Evolutionary conservation across 257 asterid species (phyloP).

Genomic region (Paraleonurus japonicus): DNA sequence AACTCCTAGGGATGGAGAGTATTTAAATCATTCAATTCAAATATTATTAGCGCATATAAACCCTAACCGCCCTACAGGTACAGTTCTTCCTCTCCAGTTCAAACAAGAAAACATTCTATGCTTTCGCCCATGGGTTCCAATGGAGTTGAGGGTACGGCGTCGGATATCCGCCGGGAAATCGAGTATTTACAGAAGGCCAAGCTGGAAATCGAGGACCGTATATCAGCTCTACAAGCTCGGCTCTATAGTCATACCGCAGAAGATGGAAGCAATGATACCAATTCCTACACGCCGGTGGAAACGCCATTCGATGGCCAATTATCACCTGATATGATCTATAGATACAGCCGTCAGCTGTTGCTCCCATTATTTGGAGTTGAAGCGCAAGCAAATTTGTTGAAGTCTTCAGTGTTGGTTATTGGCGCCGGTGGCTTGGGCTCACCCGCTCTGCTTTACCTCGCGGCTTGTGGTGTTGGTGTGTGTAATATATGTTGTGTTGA

Average conservation of each 20-base stretch:
- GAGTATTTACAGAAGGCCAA: slow-evolving; percentile 42
- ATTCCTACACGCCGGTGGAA: slow-evolving; percentile 19
- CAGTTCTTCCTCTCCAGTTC: background rate
- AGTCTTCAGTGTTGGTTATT: slow-evolving; percentile 78
- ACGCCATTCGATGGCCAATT: slow-evolving; percentile 30
- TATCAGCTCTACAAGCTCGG: slow-evolving; percentile 61
- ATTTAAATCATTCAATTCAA: background rate
- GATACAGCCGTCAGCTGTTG: slow-evolving; percentile 92
- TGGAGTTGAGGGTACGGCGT: slow-evolving; percentile 28
- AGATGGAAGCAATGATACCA: slow-evolving; percentile 20
- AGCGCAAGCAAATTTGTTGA: slow-evolving; percentile 78
- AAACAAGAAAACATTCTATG: background rate
- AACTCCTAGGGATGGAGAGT: too few species aligned
- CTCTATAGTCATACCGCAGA: slow-evolving; percentile 35
- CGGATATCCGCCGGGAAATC: slow-evolving; percentile 57
- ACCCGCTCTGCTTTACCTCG: slow-evolving; percentile 87
- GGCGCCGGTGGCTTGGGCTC: slow-evolving; percentile 99
- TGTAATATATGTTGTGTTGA: background rate
- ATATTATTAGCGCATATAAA: background rate
- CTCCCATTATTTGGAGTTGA: slow-evolving; percentile 86
- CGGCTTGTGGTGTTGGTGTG: slow-evolving; percentile 70
- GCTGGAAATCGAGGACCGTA: slow-evolving; percentile 47
- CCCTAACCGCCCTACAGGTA: background rate
- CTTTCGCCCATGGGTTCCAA: slow-evolving; percentile 43
- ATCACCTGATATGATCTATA: slow-evolving; percentile 69